Evolutionary conservation across 495 filamentous ascomycete species (phyloP), one percentile per base, ranked within the genome.

Genomic region (Tuber melanosporum): DNA sequence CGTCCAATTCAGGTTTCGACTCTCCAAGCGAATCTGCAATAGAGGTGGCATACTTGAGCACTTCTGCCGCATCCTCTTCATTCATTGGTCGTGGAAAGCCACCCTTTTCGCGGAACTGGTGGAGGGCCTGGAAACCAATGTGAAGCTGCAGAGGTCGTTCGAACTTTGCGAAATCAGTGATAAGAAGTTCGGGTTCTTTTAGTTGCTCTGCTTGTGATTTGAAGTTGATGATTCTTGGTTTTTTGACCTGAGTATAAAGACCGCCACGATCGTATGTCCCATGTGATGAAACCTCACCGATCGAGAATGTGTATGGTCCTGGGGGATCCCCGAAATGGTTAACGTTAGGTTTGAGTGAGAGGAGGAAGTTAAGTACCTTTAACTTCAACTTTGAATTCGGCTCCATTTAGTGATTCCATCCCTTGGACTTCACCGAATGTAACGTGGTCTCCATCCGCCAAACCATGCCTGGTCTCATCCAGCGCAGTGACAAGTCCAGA

Each of bases 101-200:
- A 72, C 84, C 84, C 72, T 95, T 89, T 20, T 87, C 85, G 82
- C 92, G 89, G 83, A 97, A 99, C 42, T 90, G 88, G 84, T 97
- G 93, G 42, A 99, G 87, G 42, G 94, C 94, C 85, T 99, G 95
- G 82, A 98, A 91, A 74, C 94, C 96, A 77, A 95, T 85, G 81
- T 99, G 96, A 39, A 99, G 88, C 84, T 98, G 94, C 77, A 90
- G 89, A 0, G 96, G 94, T 57, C 96, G 90, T 83, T 98, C 95
- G 74, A 97, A 97, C 83, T 99, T 99, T 85, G 96, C 96, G 81
- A 92, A 98, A 84, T 99, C 96, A 26, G 96, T 97, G 41, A 97
- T 88, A 76, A 99, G 85, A 75, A 95, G 88, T 75, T 97, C 95
- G 14, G 96, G 96, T 74, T 93, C 92, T 83, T 92, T 92, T 47